Evolutionary conservation across 768 basidiomycete genomes (phyloP).

Genomic region (Gautieria morchelliformis): DNA sequence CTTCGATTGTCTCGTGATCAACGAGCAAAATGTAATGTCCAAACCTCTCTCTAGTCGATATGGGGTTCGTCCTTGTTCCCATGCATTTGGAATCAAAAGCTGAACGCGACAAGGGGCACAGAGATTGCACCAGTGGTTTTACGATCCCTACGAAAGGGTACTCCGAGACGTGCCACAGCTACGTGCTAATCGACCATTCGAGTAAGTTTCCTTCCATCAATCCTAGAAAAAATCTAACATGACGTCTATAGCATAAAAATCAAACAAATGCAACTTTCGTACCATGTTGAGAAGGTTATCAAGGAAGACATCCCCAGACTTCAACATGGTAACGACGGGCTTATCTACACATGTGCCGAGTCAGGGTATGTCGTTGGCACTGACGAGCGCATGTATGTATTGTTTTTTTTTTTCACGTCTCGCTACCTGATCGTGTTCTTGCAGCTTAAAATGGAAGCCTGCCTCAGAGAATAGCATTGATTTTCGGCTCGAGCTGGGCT

Average conservation of each 20-base stretch:
- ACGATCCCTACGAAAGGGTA: constrained; percentile 68
- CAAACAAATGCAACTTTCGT: constrained; percentile 82
- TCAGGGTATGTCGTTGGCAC: constrained; percentile 77
- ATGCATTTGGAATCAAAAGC: not conserved
- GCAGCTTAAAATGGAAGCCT: constrained; percentile 96
- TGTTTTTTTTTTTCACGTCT: not conserved
- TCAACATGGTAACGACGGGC: constrained; percentile 89
- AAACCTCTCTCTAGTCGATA: constrained; percentile 79
- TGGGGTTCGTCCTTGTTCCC: constrained; percentile 47
- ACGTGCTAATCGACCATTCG: constrained; percentile 59
- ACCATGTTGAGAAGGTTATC: constrained; percentile 82
- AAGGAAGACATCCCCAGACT: constrained; percentile 71
- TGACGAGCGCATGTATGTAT: constrained; percentile 69
- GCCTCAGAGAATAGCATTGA: constrained; percentile 97
- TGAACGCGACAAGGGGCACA: constrained; percentile 21
- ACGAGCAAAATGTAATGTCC: constrained; percentile 81
- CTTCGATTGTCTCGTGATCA: constrained; percentile 87
- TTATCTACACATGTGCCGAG: constrained; percentile 91
- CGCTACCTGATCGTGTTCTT: not conserved
- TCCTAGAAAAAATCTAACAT: no score
- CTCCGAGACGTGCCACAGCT: constrained; percentile 61
- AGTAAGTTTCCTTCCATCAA: constrained; percentile 41
- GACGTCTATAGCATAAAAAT: constrained; percentile 55
- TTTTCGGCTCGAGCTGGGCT: constrained; percentile 92
- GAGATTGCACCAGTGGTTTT: constrained; percentile 77